phyloP scores from a whole-genome alignment of 805 yeast species.

The Candida hungchunana region DNA sequence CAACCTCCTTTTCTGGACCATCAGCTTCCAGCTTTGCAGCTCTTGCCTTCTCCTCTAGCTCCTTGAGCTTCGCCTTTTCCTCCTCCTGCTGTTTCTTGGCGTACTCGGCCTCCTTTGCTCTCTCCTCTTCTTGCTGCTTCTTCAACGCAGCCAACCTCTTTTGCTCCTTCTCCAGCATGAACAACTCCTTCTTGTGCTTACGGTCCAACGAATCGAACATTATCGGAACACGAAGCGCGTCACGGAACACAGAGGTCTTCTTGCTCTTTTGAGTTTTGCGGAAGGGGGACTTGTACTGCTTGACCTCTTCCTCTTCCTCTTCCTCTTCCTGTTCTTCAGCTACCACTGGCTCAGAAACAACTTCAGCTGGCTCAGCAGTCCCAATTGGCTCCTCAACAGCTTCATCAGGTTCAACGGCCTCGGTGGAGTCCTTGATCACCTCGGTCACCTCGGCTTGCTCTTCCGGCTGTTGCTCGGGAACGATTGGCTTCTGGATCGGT shows the following conservation, averaged over 20 bases:
- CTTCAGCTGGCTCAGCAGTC: too few species aligned
- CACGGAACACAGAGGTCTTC: constrained; percentile 3
- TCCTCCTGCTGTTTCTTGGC: constrained; percentile 9
- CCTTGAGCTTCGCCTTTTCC: constrained; percentile 11
- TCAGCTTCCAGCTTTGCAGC: constrained; percentile 16
- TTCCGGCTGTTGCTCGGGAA: too few species aligned
- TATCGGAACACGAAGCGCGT: constrained; percentile 8
- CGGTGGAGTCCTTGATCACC: too few species aligned
- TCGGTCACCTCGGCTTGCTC: too few species aligned
- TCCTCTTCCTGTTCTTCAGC: constrained; percentile 2
- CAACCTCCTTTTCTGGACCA: constrained; percentile 9
- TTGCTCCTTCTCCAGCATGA: constrained; percentile 15
- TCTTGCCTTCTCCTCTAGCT: constrained; percentile 12
- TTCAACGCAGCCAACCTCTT: constrained; percentile 12
- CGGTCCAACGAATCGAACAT: constrained; percentile 16
- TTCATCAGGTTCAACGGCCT: too few species aligned
- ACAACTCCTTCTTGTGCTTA: constrained; percentile 16
- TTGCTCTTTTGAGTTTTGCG: constrained; percentile 9
- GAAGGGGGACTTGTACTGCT: constrained; percentile 18
- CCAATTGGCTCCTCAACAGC: too few species aligned
- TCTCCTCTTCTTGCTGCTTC: constrained; percentile 12
- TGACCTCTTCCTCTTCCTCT: constrained; percentile 1
- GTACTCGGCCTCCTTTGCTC: constrained; percentile 7
- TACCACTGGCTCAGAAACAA: constrained; percentile 2
- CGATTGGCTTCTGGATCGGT: too few species aligned